These are phyloP conservation scores for Plenodomus tracheiphilus DNA, from an alignment of 2,329 filamentous ascomycete species.

Conservation along the genomic window DNA sequence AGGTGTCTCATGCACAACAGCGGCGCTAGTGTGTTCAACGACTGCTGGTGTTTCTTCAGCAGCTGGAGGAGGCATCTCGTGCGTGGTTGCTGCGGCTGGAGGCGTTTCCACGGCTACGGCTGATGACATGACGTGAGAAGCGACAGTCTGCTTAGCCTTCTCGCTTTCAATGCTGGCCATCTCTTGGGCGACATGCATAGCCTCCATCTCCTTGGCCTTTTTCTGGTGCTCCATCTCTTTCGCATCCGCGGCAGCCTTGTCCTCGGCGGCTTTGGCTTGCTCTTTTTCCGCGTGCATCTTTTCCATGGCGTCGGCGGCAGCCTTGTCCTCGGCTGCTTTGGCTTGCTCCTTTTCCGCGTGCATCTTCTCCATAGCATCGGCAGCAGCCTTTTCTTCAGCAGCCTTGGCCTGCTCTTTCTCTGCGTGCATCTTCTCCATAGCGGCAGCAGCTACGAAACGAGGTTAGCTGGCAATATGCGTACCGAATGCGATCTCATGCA, in stretches of 20 bases:
- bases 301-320: constrained; percentile 4
- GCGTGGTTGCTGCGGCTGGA: constrained; percentile 8
- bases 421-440: constrained; percentile 4
- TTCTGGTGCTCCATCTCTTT: constrained; percentile 8
- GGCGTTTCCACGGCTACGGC: no score
- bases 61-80: constrained; percentile 3
- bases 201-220: constrained; percentile 11
- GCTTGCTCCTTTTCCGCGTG: constrained; percentile 9
- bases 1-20: background rate
- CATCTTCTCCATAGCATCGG: constrained; percentile 13
- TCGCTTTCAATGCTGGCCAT: constrained; percentile 9
- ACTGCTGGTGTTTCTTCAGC: background rate
- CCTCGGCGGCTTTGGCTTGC: constrained; percentile 8
- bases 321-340: constrained; percentile 11
- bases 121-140: background rate
- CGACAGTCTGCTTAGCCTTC: constrained; percentile 1
- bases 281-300: constrained; percentile 2
- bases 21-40: constrained; percentile 2
- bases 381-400: constrained; percentile 10
- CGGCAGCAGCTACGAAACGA: constrained; percentile 3
- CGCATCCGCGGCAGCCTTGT: constrained; percentile 11
- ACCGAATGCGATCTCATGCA: background rate
- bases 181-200: constrained; percentile 17
- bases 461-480: background rate
- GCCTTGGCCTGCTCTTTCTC: constrained; percentile 8